Percentiles rank a stretch among this genome's conserved stretches.
phyloP scores from a whole-genome alignment of 768 basidiomycete species.

The Tricholoma terreum region DNA sequence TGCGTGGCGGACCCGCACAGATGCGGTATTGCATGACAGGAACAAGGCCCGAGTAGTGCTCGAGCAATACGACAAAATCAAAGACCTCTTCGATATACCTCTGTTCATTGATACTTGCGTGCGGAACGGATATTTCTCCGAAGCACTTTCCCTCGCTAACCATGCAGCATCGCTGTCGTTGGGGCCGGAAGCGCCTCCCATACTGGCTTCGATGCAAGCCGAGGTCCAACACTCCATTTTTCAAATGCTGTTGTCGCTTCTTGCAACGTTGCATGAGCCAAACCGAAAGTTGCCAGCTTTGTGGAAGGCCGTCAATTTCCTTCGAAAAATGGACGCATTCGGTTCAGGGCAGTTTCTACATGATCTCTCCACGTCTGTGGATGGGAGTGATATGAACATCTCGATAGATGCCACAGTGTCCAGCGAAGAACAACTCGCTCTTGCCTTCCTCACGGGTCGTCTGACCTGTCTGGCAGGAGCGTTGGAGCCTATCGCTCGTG shows the following conservation, averaged over 20 bases:
- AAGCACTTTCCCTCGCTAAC: slow-evolving; percentile 80
- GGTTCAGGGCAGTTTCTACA: slow-evolving; percentile 15
- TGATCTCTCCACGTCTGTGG: neutral
- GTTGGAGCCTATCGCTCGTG: slow-evolving; percentile 17
- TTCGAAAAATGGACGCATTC: slow-evolving; percentile 78
- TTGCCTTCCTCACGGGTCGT: slow-evolving; percentile 79
- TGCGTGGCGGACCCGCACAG: slow-evolving; percentile 71
- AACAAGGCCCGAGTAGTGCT: slow-evolving; percentile 79
- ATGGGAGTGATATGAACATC: neutral
- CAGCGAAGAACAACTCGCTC: slow-evolving; percentile 73
- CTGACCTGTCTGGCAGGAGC: slow-evolving; percentile 49
- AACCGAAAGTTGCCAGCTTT: slow-evolving; percentile 81
- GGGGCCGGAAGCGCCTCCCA: slow-evolving; percentile 42
- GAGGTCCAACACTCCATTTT: slow-evolving; percentile 67
- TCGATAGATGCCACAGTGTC: slow-evolving; percentile 32
- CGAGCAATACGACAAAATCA: slow-evolving; percentile 91
- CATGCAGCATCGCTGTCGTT: slow-evolving; percentile 58
- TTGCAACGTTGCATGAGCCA: slow-evolving; percentile 77
- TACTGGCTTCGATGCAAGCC: slow-evolving; percentile 59
- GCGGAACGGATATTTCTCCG: slow-evolving; percentile 87
- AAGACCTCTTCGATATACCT: slow-evolving; percentile 89
- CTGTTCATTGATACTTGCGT: slow-evolving; percentile 91
- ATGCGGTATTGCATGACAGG: slow-evolving; percentile 69
- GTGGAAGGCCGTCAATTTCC: slow-evolving; percentile 86
- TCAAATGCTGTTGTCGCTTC: slow-evolving; percentile 75